phyloP scores from a whole-genome alignment of 192 early-diverging fungal genomes.

The Geranomyces variabilis region DNA sequence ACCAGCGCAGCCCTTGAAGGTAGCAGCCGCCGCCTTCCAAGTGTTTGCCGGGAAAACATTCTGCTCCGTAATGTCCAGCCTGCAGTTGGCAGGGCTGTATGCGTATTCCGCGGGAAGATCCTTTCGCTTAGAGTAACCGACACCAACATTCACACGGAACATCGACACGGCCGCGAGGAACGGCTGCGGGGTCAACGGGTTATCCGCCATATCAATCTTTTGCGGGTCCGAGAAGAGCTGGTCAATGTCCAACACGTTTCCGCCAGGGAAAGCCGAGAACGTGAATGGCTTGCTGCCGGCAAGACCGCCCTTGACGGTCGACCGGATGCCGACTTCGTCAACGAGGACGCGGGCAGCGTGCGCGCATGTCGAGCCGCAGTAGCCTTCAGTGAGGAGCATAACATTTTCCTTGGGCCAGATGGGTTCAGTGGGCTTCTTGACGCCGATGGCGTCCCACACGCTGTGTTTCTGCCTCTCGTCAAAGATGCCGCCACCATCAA shows the following conservation, averaged over 20 bases:
- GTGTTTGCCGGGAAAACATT: slow-evolving; percentile 23
- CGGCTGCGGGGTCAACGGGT: slow-evolving; percentile 31
- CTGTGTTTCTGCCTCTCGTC: slow-evolving; percentile 16
- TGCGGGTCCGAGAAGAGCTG: slow-evolving; percentile 27
- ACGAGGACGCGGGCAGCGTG: slow-evolving; percentile 26
- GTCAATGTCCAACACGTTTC: slow-evolving; percentile 35
- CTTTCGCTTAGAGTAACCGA: slow-evolving; percentile 21
- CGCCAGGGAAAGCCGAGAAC: slow-evolving; percentile 37
- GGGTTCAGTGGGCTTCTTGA: slow-evolving; percentile 20
- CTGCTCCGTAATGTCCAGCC: slow-evolving; percentile 28
- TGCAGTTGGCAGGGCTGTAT: slow-evolving; percentile 24
- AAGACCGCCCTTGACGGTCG: slow-evolving; percentile 31
- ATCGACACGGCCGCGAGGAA: slow-evolving; percentile 6
- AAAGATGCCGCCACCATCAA: slow-evolving; percentile 32
- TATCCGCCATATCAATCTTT: slow-evolving; percentile 7
- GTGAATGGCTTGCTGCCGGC: slow-evolving; percentile 28
- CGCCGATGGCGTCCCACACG: slow-evolving; percentile 30
- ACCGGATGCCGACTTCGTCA: slow-evolving; percentile 29
- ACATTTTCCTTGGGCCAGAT: slow-evolving; percentile 21
- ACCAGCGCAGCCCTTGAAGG: slow-evolving; percentile 4
- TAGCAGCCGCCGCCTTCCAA: slow-evolving; percentile 21
- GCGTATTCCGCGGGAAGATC: slow-evolving; percentile 36
- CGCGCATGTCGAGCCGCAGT: slow-evolving; percentile 36
- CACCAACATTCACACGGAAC: slow-evolving; percentile 32
- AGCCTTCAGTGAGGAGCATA: slow-evolving; percentile 30